Percentiles rank a stretch among this genome's conserved stretches.
These are phyloP conservation scores for Cutaneotrichosporon cutaneum DNA, from an alignment of 1,284 basidiomycete species.

Conservation along the genomic window DNA sequence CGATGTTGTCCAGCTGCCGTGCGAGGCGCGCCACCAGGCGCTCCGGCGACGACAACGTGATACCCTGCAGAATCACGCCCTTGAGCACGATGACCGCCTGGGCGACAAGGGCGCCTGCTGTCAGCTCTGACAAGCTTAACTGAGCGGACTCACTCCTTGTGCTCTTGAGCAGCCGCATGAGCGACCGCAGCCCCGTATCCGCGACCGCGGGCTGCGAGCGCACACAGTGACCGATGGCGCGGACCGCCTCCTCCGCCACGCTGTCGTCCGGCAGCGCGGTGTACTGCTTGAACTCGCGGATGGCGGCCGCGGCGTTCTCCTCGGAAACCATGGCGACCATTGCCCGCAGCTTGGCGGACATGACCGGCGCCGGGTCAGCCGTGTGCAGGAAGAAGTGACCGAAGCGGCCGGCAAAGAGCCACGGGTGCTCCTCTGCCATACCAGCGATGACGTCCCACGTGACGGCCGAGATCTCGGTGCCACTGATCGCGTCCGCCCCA, in stretches of 20 bases:
- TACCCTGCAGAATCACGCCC: conserved; percentile 64
- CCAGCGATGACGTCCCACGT: conserved; percentile 68
- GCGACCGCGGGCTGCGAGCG: conserved; percentile 65
- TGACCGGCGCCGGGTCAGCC: conserved; percentile 65
- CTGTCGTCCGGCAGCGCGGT: conserved; percentile 68
- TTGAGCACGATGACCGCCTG: conserved; percentile 80
- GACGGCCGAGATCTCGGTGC: conserved; percentile 68
- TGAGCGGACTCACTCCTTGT: conserved; percentile 58
- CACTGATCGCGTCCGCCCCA: conserved; percentile 57
- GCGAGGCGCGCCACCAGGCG: conserved; percentile 73
- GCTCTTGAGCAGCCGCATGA: conserved; percentile 69
- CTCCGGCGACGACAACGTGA: conserved; percentile 52
- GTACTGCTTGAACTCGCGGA: conserved; percentile 83
- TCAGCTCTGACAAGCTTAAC: neutral
- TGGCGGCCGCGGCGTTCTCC: conserved; percentile 67
- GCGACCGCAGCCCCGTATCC: conserved; percentile 67
- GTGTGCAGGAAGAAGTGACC: conserved; percentile 67
- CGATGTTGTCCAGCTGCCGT: conserved; percentile 70
- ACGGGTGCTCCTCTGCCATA: conserved; percentile 64
- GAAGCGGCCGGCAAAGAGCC: conserved; percentile 63
- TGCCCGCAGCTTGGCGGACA: conserved; percentile 70
- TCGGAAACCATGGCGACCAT: conserved; percentile 64
- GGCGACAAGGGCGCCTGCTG: conserved; percentile 60
- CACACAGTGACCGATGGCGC: conserved; percentile 74
- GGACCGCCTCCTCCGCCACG: conserved; percentile 69